phyloP scores from a whole-genome alignment of 371 early-diverging fungal genomes.

The Saksenaea oblongispora region DNA sequence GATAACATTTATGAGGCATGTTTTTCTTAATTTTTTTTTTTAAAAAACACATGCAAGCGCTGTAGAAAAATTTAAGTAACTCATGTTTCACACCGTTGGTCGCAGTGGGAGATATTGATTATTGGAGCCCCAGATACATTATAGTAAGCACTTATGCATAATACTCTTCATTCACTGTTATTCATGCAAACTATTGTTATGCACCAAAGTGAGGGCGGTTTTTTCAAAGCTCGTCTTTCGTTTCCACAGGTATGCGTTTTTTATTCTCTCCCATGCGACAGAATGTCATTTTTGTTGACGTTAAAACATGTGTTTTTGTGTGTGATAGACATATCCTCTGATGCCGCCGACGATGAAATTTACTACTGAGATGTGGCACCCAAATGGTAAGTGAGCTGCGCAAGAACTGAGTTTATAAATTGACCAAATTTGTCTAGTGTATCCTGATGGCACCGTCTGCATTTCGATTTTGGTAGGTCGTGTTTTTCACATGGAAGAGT shows the following conservation, averaged over 20 bases:
- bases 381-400: conserved; percentile 61
- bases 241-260: conserved; percentile 68
- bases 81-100: not conserved
- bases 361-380: conserved; percentile 80
- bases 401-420: not conserved
- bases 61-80: not conserved
- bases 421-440: conserved; percentile 45
- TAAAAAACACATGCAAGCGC: not conserved
- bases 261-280: not conserved
- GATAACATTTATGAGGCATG: conserved; percentile 72
- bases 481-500: not conserved
- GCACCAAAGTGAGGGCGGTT: conserved; percentile 77
- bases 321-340: conserved; percentile 64
- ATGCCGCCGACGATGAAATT: conserved; percentile 89
- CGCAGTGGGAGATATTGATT: conserved; percentile 85
- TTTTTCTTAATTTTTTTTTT: not conserved
- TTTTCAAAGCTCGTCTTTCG: conserved; percentile 83
- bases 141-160: conserved; percentile 60
- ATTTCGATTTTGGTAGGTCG: conserved; percentile 84
- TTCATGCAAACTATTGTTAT: conserved; percentile 3
- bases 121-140: conserved; percentile 89
- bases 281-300: not conserved
- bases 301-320: not conserved
- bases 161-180: conserved; percentile 1
- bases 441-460: conserved; percentile 87